Base-by-base conservation (phyloP, 2,329 filamentous ascomycete species). In the Cordyceps javanica region DNA sequence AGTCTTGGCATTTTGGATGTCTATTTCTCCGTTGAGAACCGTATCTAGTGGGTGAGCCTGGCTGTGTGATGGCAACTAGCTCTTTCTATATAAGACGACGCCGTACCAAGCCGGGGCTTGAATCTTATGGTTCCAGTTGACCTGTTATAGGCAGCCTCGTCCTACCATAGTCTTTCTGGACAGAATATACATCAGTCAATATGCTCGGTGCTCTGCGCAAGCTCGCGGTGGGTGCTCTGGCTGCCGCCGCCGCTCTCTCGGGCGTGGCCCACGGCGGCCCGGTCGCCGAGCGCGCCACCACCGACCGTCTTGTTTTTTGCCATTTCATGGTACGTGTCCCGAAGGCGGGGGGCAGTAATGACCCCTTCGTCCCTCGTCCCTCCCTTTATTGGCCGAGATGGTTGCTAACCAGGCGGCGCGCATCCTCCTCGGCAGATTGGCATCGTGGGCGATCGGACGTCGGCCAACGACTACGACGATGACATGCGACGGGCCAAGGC, bases 401-500 rank as follows among this genome's bases (percentile, higher is more conserved):
- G n/a, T 42, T 23, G 6, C 45, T 14, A 4, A 28, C 14, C 46
- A n/a, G n/a, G n/a, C n/a, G n/a, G n/a, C n/a, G n/a, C n/a, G n/a
- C n/a, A 50, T 6, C 39, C 41, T 44, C 14, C 19, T 34, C 23
- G 26, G 3, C 14, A 78, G 76, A 70, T 78, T 21, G 76, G 76
- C 10, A 77, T 79, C 34, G 69, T 73, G 23, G 68, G 72, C 42
- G 72, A 75, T 46, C 73, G 77, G 39, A 66, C 68, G 46, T 74
- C 68, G 55, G 64, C 76, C 32, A 60, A 65, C 8, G 76, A 78
- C 32, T 79, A 77, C 58, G 76, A 80, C 42, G 69, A 72, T 44
- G 77, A 79, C 57, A 78, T 79, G 73, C 65, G 69, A 54, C 71
- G 69, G 3, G 77, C 76, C 36, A 76, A 75, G 62, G 66, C 67